These are phyloP conservation scores for Mrakia frigida DNA, from an alignment of 768 basidiomycete genomes.

Conservation along the genomic window DNA sequence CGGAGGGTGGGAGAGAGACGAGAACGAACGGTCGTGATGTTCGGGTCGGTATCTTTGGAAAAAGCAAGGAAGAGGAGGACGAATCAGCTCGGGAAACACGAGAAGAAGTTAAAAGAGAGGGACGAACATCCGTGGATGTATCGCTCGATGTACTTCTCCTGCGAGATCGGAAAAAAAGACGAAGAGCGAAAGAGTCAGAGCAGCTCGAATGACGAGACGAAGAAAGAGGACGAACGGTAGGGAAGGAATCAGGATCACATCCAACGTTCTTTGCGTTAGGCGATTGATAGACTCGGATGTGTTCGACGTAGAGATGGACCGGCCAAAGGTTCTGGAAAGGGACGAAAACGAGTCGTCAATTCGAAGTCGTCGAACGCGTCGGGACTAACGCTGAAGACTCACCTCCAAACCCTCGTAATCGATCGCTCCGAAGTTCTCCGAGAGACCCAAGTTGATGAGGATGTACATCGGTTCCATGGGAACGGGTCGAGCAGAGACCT, in stretches of 20 bases:
- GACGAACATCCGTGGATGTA: neutral
- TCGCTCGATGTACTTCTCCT: neutral
- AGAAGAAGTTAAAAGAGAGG: neutral
- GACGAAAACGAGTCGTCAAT: neutral
- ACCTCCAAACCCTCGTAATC: slow-evolving; percentile 46
- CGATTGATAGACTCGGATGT: slow-evolving; percentile 1
- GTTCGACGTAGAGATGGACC: neutral
- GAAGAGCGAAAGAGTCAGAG: neutral
- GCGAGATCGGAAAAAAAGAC: neutral
- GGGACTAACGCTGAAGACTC: neutral
- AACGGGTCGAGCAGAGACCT: slow-evolving; percentile 65
- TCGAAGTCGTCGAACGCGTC: slow-evolving; percentile 4
- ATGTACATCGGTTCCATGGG: slow-evolving; percentile 78
- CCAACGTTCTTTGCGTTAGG: slow-evolving; percentile 17
- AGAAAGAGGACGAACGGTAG: slow-evolving; percentile 18
- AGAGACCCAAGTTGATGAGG: slow-evolving; percentile 79
- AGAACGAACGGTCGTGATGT: slow-evolving; percentile 18
- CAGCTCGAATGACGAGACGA: neutral
- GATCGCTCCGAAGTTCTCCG: slow-evolving; percentile 67
- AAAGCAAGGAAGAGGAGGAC: neutral
- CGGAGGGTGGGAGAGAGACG: no score
- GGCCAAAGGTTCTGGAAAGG: neutral
- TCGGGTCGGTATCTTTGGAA: slow-evolving; percentile 5
- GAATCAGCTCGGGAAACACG: neutral
- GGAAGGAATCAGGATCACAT: slow-evolving; percentile 13